Conservation (phyloP, 805 yeast species). For the Blastobotrys muscicola region DNA sequence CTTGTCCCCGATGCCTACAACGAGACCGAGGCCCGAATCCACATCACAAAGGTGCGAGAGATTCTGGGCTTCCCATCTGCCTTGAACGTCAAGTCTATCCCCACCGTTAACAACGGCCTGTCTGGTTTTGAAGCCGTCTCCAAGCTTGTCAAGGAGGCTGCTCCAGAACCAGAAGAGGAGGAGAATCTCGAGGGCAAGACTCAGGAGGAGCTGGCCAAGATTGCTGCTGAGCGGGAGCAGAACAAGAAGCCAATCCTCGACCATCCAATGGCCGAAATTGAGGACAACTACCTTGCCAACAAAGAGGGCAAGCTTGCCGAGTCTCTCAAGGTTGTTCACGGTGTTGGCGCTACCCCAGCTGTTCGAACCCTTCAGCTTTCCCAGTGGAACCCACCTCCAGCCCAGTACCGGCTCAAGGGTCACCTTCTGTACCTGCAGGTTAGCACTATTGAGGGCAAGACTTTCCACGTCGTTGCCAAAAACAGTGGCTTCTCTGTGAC, state of each 20-base stretch:
- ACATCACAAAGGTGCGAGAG: conserved; percentile 55
- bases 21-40: conserved; percentile 50
- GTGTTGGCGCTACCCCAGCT: conserved; percentile 20
- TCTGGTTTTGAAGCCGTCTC: conserved; percentile 33
- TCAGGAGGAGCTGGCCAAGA: conserved; percentile 10
- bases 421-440: conserved; percentile 69
- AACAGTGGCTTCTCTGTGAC: conserved; percentile 73
- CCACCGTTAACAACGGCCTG: conserved; percentile 38
- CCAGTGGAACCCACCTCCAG: conserved; percentile 80
- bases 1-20: conserved; percentile 51
- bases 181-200: conserved; percentile 10
- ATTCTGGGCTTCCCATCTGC: conserved; percentile 39
- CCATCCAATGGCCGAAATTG: conserved; percentile 13
- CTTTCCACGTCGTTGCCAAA: conserved; percentile 67
- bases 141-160: conserved; percentile 10
- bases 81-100: conserved; percentile 26
- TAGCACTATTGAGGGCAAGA: conserved; percentile 75
- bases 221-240: background rate
- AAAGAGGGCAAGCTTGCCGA: conserved; percentile 8
- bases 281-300: conserved; percentile 9
- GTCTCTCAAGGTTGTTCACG: conserved; percentile 6
- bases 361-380: conserved; percentile 59
- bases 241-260: conserved; percentile 8
- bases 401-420: conserved; percentile 53
- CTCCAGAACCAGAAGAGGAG: conserved; percentile 12